phyloP scores from a whole-genome alignment of 2,329 filamentous ascomycete genomes.

The Microdochium nivale region DNA sequence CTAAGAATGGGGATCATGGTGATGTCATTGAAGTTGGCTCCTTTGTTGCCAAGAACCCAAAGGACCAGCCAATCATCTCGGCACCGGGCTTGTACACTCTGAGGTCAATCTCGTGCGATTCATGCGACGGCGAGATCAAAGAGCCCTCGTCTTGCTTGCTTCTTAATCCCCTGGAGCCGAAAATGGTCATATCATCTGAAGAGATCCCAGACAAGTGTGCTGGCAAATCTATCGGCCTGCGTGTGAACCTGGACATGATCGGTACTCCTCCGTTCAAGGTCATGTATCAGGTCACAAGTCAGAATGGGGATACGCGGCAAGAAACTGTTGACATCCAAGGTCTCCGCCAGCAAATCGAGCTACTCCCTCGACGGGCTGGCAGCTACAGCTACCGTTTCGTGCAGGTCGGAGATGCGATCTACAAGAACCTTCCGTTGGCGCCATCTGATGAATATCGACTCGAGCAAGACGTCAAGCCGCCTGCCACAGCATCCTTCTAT shows the following conservation, averaged over 20 bases:
- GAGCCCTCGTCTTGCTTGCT: conserved; percentile 92
- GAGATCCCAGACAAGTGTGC: conserved; percentile 93
- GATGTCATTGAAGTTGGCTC: conserved; percentile 47
- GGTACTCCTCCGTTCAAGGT: conserved; percentile 90
- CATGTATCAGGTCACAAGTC: conserved; percentile 63
- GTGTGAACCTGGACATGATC: conserved; percentile 80
- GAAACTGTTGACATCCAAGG: conserved; percentile 54
- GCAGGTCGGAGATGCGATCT: conserved; percentile 74
- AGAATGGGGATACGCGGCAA: conserved; percentile 43
- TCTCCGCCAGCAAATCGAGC: conserved; percentile 73
- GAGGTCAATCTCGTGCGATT: conserved; percentile 68
- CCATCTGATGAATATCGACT: conserved; percentile 32
- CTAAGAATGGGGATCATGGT: conserved; percentile 61
- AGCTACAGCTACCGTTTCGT: conserved; percentile 81
- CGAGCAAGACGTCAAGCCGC: conserved; percentile 88
- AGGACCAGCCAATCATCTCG: conserved; percentile 59
- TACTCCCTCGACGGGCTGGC: conserved; percentile 74
- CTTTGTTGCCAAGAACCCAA: conserved; percentile 50
- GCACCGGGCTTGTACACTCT: conserved; percentile 82
- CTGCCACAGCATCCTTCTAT: conserved; percentile 69
- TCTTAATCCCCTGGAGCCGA: conserved; percentile 83
- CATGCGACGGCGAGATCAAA: conserved; percentile 78
- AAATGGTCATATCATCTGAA: conserved; percentile 63
- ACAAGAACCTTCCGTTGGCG: conserved; percentile 46
- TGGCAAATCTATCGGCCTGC: conserved; percentile 83